A percentile compares a stretch with the other conserved stretches of the same genome.
Conservation (phyloP, 208 protist species). For the Leishmania gerbilli region DNA sequence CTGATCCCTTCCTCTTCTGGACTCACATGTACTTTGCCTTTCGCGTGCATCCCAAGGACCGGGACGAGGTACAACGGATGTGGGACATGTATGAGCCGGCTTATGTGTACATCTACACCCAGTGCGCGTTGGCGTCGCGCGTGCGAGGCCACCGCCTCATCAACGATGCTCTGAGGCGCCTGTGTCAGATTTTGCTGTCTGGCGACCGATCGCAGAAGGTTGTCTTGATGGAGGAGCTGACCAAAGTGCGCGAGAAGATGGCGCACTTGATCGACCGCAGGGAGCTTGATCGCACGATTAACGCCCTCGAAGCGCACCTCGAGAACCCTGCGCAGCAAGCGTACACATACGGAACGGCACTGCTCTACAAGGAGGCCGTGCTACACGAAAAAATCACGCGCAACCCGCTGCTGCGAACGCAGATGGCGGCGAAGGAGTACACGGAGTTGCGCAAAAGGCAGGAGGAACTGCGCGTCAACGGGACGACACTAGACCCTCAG, state of each 20-base stretch:
- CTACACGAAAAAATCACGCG: slow-evolving; percentile 53
- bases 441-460: slow-evolving; percentile 56
- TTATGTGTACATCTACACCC: slow-evolving; percentile 86
- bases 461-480: slow-evolving; percentile 51
- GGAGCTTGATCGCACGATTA: slow-evolving; percentile 83
- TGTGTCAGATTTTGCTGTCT: slow-evolving; percentile 82
- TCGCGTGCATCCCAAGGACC: slow-evolving; percentile 69
- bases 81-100: slow-evolving; percentile 89
- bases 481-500: slow-evolving; percentile 52
- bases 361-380: slow-evolving; percentile 71
- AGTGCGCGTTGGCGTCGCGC: slow-evolving; percentile 70
- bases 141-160: slow-evolving; percentile 75
- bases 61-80: slow-evolving; percentile 70
- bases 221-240: slow-evolving; percentile 66
- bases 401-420: slow-evolving; percentile 73
- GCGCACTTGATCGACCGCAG: slow-evolving; percentile 70
- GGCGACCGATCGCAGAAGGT: slow-evolving; percentile 66
- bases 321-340: slow-evolving; percentile 50
- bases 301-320: slow-evolving; percentile 65
- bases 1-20: slow-evolving; percentile 84
- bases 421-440: slow-evolving; percentile 74
- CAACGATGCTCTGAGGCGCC: slow-evolving; percentile 77
- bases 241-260: slow-evolving; percentile 84
- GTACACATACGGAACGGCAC: slow-evolving; percentile 78
- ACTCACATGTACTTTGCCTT: slow-evolving; percentile 90